Evolutionary conservation across 805 yeast species (phyloP).

Genomic region (Maudiozyma turicensis): DNA sequence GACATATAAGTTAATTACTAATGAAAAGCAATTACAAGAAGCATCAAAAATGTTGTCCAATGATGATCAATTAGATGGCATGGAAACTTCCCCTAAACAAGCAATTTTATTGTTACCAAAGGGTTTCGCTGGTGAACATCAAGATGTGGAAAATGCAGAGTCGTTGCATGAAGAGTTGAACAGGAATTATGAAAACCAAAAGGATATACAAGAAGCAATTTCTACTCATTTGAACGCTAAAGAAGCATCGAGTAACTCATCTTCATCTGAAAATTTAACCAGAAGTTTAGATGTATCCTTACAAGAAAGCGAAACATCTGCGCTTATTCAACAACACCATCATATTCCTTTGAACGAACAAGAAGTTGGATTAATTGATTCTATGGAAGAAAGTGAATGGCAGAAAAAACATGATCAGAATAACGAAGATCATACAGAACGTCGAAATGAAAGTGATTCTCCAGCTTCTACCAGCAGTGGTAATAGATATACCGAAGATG

Average conservation of each 20-base stretch:
- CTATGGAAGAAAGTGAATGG: conserved; percentile 9
- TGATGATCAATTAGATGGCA: conserved; percentile 8
- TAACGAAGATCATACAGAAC: neutral
- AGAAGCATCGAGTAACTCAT: neutral
- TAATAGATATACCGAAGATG: neutral
- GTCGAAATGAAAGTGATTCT: neutral
- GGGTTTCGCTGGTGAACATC: conserved; percentile 9
- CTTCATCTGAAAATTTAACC: neutral
- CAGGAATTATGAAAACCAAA: neutral
- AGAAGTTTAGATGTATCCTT: neutral
- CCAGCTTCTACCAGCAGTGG: neutral
- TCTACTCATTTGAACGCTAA: neutral
- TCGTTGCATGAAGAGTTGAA: neutral
- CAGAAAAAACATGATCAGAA: conserved; percentile 1
- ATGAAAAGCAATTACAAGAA: conserved; percentile 18
- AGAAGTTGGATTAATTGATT: conserved; percentile 20
- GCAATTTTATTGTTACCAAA: conserved; percentile 25
- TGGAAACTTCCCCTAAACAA: conserved; percentile 16
- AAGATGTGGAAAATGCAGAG: neutral
- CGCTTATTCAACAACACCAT: neutral
- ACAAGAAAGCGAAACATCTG: conserved; percentile 2
- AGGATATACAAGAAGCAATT: neutral
- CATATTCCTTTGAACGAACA: conserved; percentile 18
- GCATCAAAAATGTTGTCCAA: conserved; percentile 10
- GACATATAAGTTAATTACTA: conserved; percentile 16